Conservation (phyloP, 2,329 filamentous ascomycete species). For the Cyclaneusma minus region DNA sequence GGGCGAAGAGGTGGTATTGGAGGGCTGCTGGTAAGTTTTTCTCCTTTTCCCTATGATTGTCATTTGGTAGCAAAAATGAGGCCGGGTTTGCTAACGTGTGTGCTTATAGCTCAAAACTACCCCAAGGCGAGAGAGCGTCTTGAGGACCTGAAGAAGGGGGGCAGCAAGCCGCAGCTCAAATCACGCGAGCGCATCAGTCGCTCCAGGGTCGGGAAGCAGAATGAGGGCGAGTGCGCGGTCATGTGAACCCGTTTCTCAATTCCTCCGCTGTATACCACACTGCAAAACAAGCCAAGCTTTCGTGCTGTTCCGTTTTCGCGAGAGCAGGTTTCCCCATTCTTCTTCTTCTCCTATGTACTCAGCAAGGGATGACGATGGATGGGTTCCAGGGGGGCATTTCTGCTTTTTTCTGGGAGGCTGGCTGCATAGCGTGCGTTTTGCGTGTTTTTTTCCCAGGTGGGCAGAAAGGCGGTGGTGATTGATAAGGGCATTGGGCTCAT, state of each 20-base stretch:
- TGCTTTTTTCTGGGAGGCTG: too few relatives aligned
- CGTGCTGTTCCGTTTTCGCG: too few relatives aligned
- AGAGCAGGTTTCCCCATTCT: too few relatives aligned
- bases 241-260: constrained; percentile 64
- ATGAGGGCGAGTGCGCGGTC: constrained; percentile 74
- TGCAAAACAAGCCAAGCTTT: too few relatives aligned
- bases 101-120: constrained; percentile 66
- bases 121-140: constrained; percentile 84
- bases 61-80: constrained; percentile 14
- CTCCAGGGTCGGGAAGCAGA: constrained; percentile 66
- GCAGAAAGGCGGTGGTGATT: too few relatives aligned
- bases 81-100: constrained; percentile 1
- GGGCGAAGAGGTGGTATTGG: constrained; percentile 98
- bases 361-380: too few relatives aligned
- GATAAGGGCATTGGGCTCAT: too few relatives aligned
- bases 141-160: constrained; percentile 76
- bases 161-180: constrained; percentile 53
- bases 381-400: too few relatives aligned
- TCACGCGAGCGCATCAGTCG: constrained; percentile 66
- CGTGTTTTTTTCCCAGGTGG: too few relatives aligned
- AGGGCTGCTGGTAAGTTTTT: constrained; percentile 72
- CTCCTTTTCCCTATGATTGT: constrained; percentile 2
- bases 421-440: too few relatives aligned
- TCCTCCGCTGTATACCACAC: too few relatives aligned
- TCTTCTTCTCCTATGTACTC: too few relatives aligned